phyloP scores from a whole-genome alignment of 208 protist genomes.

The Crithidia fasciculata region DNA sequence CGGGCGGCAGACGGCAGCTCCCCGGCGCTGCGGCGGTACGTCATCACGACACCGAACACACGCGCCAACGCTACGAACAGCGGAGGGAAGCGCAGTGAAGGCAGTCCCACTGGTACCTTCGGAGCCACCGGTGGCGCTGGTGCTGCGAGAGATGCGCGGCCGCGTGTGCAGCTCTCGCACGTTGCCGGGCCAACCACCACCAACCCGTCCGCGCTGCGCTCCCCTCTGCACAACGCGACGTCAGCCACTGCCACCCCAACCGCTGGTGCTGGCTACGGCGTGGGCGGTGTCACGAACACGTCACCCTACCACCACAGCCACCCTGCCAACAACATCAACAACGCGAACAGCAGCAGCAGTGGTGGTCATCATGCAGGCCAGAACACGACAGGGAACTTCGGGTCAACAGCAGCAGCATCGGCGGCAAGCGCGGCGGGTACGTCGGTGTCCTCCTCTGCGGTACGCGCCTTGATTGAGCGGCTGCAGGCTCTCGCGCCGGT shows the following conservation, averaged over 20 bases:
- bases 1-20: conserved; percentile 27
- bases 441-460: conserved; percentile 18
- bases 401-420: neutral
- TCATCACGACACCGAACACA: conserved; percentile 22
- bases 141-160: conserved; percentile 14
- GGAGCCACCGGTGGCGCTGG: neutral
- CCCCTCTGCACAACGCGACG: neutral
- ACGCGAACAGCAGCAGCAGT: neutral
- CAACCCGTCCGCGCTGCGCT: neutral
- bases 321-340: neutral
- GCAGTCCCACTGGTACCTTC: conserved; percentile 4
- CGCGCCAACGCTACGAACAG: neutral
- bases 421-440: neutral
- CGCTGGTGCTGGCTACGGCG: neutral
- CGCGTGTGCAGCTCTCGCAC: conserved; percentile 31
- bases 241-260: neutral
- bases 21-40: conserved; percentile 32
- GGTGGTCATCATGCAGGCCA: neutral
- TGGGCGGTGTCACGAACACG: neutral
- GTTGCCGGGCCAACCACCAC: neutral
- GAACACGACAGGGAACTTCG: neutral
- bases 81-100: conserved; percentile 3
- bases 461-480: conserved; percentile 20
- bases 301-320: conserved; percentile 10
- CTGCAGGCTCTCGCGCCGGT: conserved; percentile 13